Evolutionary conservation across 2,329 filamentous ascomycete genomes (phyloP), one percentile per base, ranked within the genome.

Genomic region (Neospermospora avenae): DNA sequence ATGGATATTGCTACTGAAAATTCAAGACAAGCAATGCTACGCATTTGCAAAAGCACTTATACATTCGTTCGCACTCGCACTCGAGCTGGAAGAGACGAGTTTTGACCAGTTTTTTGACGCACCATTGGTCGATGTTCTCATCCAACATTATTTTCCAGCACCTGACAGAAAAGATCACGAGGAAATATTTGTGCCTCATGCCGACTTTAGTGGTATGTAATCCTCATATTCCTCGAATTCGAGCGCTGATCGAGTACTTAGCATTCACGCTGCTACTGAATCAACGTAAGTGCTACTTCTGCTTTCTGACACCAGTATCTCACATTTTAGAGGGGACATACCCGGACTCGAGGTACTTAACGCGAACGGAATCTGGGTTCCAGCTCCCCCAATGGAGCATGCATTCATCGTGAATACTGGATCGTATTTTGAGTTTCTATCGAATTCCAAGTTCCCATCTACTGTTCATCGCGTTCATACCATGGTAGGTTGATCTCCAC

Each of bases 371-470:
- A 52, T 51, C 6, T 58, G 55, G 55, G 37, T 58, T 4, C 34
- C 45, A 16, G 45, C 45, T 25, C 55, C 55, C 4, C 45, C 46
- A 2, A 58, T 51, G 4, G 45, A 51, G 7, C 55, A 58, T 16
- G 45, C 55, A 10, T 58, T 58, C 25, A 42, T 58, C 35, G 46
- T 58, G 18, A 58, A 58, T 18, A 58, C 55, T 20, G 55, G 55
- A 22, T 25, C 45, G 1, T 58, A 58, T 28, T 51, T 58, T 44
- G 55, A 58, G 14, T 20, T 52, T 11, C 18, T 51, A 14, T 51
- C 55, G 4, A 58, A 58, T 16, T 41, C 34, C 14, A 37, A 46
- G 5, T 58, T 41, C 31, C 45, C 55, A 37, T 49, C 55, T 20
- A 52, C 55, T 1, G 46, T 58, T 3, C 55, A 58, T 34, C 28